A percentile compares a stretch with the other conserved stretches of the same genome.
Conservation (phyloP, 202 grass and related monocot genomes). For the Carex sylvatica region DNA sequence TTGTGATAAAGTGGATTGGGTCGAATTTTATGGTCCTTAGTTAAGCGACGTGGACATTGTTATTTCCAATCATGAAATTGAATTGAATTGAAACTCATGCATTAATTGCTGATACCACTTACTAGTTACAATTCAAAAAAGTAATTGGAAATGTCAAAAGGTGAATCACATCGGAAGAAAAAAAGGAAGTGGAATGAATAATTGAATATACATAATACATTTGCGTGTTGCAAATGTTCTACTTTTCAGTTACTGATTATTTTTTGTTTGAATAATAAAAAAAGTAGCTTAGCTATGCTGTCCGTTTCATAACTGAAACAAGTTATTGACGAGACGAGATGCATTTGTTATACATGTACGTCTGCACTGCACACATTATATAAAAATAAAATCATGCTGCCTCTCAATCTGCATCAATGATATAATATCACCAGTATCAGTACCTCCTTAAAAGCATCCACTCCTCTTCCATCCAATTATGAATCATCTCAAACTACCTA, state of each 20-base stretch:
- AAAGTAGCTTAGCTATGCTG: not conserved
- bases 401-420: too few relatives aligned
- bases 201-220: too few relatives aligned
- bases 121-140: not conserved
- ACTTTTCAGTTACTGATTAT: not conserved
- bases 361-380: not conserved
- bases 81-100: not conserved
- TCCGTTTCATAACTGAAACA: not conserved
- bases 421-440: too few relatives aligned
- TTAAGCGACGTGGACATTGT: not conserved
- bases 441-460: too few relatives aligned
- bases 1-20: not conserved
- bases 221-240: not conserved
- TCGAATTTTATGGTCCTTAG: not conserved
- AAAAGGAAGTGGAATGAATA: too few relatives aligned
- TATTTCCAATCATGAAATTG: not conserved
- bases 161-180: too few relatives aligned
- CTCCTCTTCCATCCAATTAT: too few relatives aligned
- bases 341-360: not conserved
- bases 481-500: too few relatives aligned
- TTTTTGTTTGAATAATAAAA: not conserved
- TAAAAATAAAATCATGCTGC: not conserved
- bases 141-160: too few relatives aligned
- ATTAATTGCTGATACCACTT: not conserved
- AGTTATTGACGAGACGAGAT: not conserved